These are phyloP conservation scores for Saccharomycopsis hybrid DNA, from an alignment of 1,139 yeast species.

Conservation along the genomic window DNA sequence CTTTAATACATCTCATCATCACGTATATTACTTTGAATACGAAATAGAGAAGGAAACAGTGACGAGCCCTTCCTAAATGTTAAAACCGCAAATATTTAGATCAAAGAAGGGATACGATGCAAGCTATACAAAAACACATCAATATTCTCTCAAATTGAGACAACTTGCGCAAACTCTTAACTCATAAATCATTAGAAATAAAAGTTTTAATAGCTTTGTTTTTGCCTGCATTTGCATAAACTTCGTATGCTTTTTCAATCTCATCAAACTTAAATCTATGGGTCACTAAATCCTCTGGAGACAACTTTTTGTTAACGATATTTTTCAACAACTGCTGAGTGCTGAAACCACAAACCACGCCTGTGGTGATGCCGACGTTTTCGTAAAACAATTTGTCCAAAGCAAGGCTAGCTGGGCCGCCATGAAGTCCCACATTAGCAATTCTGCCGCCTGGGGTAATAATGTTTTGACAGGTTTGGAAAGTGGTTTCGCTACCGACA, in stretches of 20 bases:
- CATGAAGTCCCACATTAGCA: conserved; percentile 44
- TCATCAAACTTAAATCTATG: conserved; percentile 54
- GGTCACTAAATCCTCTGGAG: conserved; percentile 47
- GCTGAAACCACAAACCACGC: conserved; percentile 39
- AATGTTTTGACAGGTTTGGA: conserved; percentile 31
- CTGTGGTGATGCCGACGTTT: conserved; percentile 38
- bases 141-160: too few species aligned
- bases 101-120: too few species aligned
- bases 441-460: conserved; percentile 42
- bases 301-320: conserved; percentile 30
- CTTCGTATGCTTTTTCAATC: conserved; percentile 55
- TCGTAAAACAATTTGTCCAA: conserved; percentile 41
- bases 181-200: too few species aligned
- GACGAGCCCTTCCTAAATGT: too few species aligned
- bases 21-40: too few species aligned
- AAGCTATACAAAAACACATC: too few species aligned
- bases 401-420: conserved; percentile 36
- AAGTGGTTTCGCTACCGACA: too few species aligned
- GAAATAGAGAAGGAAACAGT: too few species aligned
- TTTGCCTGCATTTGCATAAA: conserved; percentile 40
- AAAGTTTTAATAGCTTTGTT: conserved; percentile 26
- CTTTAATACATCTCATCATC: too few species aligned
- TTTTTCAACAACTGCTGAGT: conserved; percentile 32
- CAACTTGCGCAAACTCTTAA: too few species aligned
- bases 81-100: too few species aligned